These are phyloP conservation scores for Aleurites moluccanus DNA, from an alignment of 441 rosid genomes.

Conservation along the genomic window DNA sequence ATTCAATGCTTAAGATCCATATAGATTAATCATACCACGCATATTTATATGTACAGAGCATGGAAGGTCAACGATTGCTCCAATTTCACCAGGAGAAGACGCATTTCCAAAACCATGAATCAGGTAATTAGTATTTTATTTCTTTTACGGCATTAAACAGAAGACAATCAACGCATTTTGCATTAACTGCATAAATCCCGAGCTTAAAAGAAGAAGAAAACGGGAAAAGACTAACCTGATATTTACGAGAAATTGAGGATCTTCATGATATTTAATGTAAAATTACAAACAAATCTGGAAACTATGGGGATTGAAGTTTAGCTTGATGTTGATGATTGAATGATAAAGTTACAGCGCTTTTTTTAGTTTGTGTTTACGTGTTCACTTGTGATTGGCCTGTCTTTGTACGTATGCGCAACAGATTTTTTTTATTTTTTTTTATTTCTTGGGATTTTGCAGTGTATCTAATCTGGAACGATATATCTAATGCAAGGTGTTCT, in stretches of 20 bases:
- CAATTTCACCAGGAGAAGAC: background rate
- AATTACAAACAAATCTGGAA: background rate
- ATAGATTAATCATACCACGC: background rate
- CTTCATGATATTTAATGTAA: background rate
- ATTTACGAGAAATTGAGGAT: constrained; percentile 1
- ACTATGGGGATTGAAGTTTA: constrained; percentile 2
- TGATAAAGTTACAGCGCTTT: background rate
- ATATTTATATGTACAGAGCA: background rate
- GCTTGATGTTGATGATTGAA: background rate
- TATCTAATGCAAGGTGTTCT: no score
- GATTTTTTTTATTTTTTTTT: no score
- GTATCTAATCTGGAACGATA: no score
- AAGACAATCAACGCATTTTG: background rate
- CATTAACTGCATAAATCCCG: background rate
- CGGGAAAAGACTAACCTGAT: constrained; percentile 10
- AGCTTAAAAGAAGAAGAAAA: background rate
- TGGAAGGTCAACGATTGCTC: background rate
- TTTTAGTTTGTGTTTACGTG: background rate
- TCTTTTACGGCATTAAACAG: background rate
- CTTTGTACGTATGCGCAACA: background rate
- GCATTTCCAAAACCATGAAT: background rate
- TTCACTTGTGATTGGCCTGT: background rate
- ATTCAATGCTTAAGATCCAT: background rate
- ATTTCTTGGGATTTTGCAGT: background rate
- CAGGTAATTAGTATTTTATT: background rate